Base-by-base conservation (phyloP, 164 flowering plant genomes). In the Berberis thunbergii region DNA sequence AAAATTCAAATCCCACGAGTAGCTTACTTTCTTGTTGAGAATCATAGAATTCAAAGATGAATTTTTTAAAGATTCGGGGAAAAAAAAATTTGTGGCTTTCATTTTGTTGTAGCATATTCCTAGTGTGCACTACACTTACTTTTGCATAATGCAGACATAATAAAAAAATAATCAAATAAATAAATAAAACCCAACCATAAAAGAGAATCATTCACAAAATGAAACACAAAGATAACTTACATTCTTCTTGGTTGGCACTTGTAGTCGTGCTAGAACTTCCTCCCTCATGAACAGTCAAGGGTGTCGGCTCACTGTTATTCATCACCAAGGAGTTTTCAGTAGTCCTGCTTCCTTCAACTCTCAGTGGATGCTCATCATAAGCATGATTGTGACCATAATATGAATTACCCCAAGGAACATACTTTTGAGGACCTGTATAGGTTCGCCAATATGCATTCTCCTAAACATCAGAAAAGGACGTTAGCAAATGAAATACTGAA, bases 381-480 rank as follows among this genome's bases (percentile, higher is more conserved):
- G 74, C 64, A 69, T 78, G 80, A 62, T 62, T 63, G 71, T 77
- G 62, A 61, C 77, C 74, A 75, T 75, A 83, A 70, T 79, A 84
- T 43, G 84, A 73, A 67, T 55, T 75, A 60, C 85, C 84, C 52
- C 83, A 73, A 40, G 61, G 50, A 42, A 85, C 91, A 75, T 74
- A 81, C 70, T 92, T 89, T 73, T 86, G 83, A 48, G 75, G 69
- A 69, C 73, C 81, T 13, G 82, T 60, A 75, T 76, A 74, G 61
- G 65, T 75, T 49, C 83, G 72, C 50, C 96, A 83, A 56, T 85
- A 81, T 2, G 75, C 71, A 62, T 69, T 71, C 54, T 85, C 94
- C 97, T 88, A 80, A 8, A 62, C 12, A 57, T 11, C 49, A 52
- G 43, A 70, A 64, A 57, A 60, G 11, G 3, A 11, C 41, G 61